These are phyloP conservation scores for Porcisia hertigi DNA, from an alignment of 208 protist genomes.

Conservation along the genomic window DNA sequence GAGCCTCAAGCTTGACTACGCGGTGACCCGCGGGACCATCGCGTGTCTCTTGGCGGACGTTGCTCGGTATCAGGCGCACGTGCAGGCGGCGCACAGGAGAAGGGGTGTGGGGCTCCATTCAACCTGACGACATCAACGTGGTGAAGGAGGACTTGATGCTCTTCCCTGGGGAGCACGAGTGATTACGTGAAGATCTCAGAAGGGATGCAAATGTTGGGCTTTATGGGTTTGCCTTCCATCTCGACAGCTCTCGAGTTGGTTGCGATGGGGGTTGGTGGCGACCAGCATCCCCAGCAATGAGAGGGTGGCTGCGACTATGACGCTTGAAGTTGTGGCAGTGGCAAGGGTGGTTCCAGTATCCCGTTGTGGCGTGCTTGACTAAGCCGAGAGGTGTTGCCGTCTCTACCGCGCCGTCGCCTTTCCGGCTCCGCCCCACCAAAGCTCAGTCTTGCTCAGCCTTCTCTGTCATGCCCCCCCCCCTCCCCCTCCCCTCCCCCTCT, in stretches of 20 bases:
- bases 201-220: slow-evolving; percentile 48
- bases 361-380: background rate
- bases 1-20: slow-evolving; percentile 38
- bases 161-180: slow-evolving; percentile 47
- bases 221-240: slow-evolving; percentile 39
- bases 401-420: background rate
- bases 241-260: slow-evolving; percentile 32
- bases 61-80: slow-evolving; percentile 33
- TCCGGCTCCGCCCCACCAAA: background rate
- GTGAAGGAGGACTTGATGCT: slow-evolving; percentile 53
- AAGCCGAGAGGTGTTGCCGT: background rate
- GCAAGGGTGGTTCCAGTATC: background rate
- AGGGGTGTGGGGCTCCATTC: slow-evolving; percentile 7
- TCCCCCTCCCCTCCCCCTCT: background rate
- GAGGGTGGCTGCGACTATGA: background rate
- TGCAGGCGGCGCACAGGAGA: slow-evolving; percentile 27
- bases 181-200: slow-evolving; percentile 28
- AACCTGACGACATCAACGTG: slow-evolving; percentile 27
- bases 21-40: slow-evolving; percentile 14
- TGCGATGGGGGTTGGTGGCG: background rate
- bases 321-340: background rate
- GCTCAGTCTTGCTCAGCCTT: background rate
- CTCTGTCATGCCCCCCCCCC: too few relatives aligned
- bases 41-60: slow-evolving; percentile 35
- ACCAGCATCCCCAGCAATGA: background rate